Conservation (phyloP, 2,329 filamentous ascomycete genomes). For the Neonectria magnoliae region DNA sequence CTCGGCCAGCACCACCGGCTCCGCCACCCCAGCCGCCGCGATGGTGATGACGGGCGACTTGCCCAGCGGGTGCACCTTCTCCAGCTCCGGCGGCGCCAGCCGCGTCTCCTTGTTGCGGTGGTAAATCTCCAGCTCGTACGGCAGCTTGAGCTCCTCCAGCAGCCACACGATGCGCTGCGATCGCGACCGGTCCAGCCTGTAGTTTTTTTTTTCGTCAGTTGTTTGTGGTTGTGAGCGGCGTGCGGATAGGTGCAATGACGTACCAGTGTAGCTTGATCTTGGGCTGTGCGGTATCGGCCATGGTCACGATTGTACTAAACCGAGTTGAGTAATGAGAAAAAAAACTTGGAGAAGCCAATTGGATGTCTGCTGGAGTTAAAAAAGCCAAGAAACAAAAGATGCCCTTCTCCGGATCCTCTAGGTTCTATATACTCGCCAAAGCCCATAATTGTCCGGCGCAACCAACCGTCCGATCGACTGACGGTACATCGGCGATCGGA, state of each 20-base stretch:
- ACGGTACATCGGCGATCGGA: conserved; percentile 28
- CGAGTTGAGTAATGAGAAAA: not conserved
- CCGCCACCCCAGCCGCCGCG: conserved; percentile 49
- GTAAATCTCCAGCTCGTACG: conserved; percentile 83
- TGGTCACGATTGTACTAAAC: conserved; percentile 11
- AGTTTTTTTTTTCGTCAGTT: conserved; percentile 4
- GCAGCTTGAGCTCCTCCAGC: conserved; percentile 81
- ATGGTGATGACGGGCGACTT: conserved; percentile 85
- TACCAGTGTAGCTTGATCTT: conserved; percentile 75
- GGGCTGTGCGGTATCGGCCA: conserved; percentile 49
- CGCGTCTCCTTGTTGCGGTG: conserved; percentile 70
- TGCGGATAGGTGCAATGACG: conserved; percentile 20
- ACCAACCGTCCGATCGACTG: conserved; percentile 28
- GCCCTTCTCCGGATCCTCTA: not conserved
- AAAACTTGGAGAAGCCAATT: not conserved
- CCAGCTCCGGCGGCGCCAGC: conserved; percentile 80
- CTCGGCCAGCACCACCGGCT: conserved; percentile 77
- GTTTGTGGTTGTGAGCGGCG: not conserved
- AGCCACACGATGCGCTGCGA: conserved; percentile 88
- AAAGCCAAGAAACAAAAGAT: not conserved
- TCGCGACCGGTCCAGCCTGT: conserved; percentile 86
- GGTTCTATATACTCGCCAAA: not conserved
- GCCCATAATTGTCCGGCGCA: conserved; percentile 25
- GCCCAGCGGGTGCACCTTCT: conserved; percentile 83
- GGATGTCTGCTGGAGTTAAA: not conserved